Conservation (phyloP, 805 yeast genomes). For the Lipomyces mesembrius region DNA sequence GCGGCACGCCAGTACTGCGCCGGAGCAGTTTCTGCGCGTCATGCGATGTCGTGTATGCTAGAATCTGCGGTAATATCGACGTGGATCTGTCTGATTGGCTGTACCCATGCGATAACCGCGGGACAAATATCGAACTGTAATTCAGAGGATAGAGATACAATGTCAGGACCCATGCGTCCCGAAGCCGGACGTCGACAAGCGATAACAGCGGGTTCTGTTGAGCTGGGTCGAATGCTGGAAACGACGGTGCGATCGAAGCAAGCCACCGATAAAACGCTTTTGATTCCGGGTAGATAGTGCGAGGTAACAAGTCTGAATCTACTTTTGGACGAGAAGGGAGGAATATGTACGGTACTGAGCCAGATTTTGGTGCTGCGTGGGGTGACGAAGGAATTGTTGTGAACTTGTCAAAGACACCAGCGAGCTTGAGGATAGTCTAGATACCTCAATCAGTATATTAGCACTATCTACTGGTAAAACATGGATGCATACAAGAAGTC, state of each 20-base stretch:
- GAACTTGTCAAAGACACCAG: conserved; percentile 9
- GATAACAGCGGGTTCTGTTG: conserved; percentile 12
- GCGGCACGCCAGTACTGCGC: conserved; percentile 4
- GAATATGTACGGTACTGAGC: conserved; percentile 26
- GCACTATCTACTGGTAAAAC: background rate
- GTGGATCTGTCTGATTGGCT: conserved; percentile 5
- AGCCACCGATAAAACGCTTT: conserved; percentile 1
- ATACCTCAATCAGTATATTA: background rate
- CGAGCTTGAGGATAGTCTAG: conserved; percentile 20
- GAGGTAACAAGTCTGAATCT: background rate
- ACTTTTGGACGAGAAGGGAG: conserved; percentile 2
- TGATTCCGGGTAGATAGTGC: conserved; percentile 2
- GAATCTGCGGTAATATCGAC: conserved; percentile 6
- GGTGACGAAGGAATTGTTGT: conserved; percentile 17
- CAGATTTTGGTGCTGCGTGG: conserved; percentile 23
- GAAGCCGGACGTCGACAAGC: conserved; percentile 21
- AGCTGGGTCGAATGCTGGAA: background rate
- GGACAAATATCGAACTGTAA: conserved; percentile 13
- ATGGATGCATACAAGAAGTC: conserved; percentile 18
- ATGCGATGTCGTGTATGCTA: conserved; percentile 1
- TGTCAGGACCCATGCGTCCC: conserved; percentile 28
- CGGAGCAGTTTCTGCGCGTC: conserved; percentile 12
- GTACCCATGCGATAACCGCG: background rate
- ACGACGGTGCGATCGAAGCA: background rate
- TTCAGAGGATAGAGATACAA: conserved; percentile 17